Evolutionary conservation across 192 early-diverging fungal genomes (phyloP), one percentile per base, ranked within the genome.

Genomic region (Podila clonocystis): DNA sequence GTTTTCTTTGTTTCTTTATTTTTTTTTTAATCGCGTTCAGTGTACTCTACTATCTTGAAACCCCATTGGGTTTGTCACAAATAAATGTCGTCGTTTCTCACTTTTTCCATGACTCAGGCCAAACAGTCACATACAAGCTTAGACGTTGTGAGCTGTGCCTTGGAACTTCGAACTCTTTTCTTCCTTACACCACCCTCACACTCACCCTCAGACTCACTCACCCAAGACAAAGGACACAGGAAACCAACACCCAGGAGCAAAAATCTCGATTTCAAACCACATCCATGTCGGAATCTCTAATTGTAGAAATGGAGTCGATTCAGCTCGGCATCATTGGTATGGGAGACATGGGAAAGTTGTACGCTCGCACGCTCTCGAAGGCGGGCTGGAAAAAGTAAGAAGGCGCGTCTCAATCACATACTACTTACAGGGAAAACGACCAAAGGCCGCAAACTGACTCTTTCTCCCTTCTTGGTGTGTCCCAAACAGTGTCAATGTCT

Each of bases 341-440:
- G 75, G 97, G 97, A 61, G 97, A 95, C 77, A 99, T 99, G 97
- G 97, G 97, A 45, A 87, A 89, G 65, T 89, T 98, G 38, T 99
- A 98, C 70, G 96, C 95, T 1, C 82, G 82, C 22, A 85, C 80
- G 55, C 91, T 98, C 58, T 63, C 77, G n/a, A 71, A 86, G 45
- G 90, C 92, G 15, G 96, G 96, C 9, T 98, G 93, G 92, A 92
- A 92, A 84, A 84, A 87, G 91, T 91, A 84, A 24, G 41, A 13
- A 20, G 26, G 2, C 49, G 26, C 12, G 48, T 22, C 9, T 64
- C 29, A 1, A 50, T 28, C 19, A 20, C 15, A 15, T 19, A 20
- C 20, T 19, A 65, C 26, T 15, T 0, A 20, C 57, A 20, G 36
- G 5, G 24, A 49, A 34, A 12, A 58, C 36, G 9, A 38, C 4